phyloP scores from a whole-genome alignment of 257 asterid genomes.

The Lithospermum erythrorhizon region DNA sequence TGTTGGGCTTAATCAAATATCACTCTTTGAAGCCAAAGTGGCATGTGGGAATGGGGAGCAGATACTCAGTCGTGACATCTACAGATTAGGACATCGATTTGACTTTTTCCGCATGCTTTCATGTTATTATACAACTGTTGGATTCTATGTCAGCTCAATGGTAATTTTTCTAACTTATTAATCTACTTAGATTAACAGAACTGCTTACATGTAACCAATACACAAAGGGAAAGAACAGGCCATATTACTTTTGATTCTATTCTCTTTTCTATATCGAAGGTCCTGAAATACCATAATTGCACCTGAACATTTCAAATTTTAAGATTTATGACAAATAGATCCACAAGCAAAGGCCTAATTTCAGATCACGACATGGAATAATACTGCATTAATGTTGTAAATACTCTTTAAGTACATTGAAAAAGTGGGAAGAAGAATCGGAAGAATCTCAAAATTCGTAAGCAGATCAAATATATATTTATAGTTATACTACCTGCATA shows the following conservation, averaged over 20 bases:
- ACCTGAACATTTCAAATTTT: neutral
- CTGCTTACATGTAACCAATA: neutral
- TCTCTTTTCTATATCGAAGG: neutral
- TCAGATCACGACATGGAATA: neutral
- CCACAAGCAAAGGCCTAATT: neutral
- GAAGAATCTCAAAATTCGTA: neutral
- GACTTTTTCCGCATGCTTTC: slow-evolving; percentile 98
- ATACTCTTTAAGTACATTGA: neutral
- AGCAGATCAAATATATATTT: neutral
- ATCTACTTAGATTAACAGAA: neutral
- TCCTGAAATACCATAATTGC: neutral
- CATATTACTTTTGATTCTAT: neutral
- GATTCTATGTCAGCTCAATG: slow-evolving; percentile 89
- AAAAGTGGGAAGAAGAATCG: neutral
- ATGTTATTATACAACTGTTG: slow-evolving; percentile 67
- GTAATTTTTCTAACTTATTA: slow-evolving; percentile 31
- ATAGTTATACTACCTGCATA: neutral
- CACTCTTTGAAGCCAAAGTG: slow-evolving; percentile 94
- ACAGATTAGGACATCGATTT: slow-evolving; percentile 92
- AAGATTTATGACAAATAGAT: neutral
- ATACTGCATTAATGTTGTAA: neutral
- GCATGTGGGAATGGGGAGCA: slow-evolving; percentile 98
- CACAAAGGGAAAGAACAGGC: neutral
- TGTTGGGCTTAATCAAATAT: slow-evolving; percentile 93
- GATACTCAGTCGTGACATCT: slow-evolving; percentile 84